phyloP scores from a whole-genome alignment of 2,329 filamentous ascomycete species.

The Colletotrichum godetiae region DNA sequence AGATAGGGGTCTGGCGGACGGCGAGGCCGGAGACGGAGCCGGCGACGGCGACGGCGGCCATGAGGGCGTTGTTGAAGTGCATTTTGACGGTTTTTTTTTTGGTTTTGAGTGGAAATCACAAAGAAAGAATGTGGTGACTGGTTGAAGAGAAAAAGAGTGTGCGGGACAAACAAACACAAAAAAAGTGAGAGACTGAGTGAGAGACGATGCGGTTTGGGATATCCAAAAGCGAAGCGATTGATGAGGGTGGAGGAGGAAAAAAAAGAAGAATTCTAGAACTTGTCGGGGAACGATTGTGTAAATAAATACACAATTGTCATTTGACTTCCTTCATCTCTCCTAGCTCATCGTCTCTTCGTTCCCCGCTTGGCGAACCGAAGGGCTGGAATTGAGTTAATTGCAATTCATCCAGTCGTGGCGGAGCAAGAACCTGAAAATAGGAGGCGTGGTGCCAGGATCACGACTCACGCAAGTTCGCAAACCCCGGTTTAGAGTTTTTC shows the following conservation, averaged over 20 bases:
- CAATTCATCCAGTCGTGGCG: conserved; percentile 10
- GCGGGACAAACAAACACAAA: background rate
- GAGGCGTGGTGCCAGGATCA: conserved; percentile 23
- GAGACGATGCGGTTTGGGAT: conserved; percentile 15
- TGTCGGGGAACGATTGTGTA: background rate
- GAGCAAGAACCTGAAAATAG: conserved; percentile 28
- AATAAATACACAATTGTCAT: conserved; percentile 14
- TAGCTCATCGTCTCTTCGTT: background rate
- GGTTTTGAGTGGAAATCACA: background rate
- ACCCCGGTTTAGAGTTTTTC: conserved; percentile 25
- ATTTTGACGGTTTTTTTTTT: background rate
- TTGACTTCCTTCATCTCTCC: background rate
- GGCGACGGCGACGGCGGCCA: conserved; percentile 9
- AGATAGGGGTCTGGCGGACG: conserved; percentile 43
- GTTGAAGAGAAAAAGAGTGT: background rate
- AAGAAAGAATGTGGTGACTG: background rate
- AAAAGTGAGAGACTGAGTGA: conserved; percentile 23
- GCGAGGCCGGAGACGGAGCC: conserved; percentile 37
- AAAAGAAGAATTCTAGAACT: background rate
- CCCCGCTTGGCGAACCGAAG: conserved; percentile 9
- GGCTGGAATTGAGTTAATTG: conserved; percentile 18
- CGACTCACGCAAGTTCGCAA: conserved; percentile 20
- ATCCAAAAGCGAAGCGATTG: background rate
- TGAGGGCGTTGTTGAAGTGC: conserved; percentile 22
- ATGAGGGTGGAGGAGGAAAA: background rate